Base-by-base conservation (phyloP, 345 rosid genomes). In the Hibiscus mutabilis region DNA sequence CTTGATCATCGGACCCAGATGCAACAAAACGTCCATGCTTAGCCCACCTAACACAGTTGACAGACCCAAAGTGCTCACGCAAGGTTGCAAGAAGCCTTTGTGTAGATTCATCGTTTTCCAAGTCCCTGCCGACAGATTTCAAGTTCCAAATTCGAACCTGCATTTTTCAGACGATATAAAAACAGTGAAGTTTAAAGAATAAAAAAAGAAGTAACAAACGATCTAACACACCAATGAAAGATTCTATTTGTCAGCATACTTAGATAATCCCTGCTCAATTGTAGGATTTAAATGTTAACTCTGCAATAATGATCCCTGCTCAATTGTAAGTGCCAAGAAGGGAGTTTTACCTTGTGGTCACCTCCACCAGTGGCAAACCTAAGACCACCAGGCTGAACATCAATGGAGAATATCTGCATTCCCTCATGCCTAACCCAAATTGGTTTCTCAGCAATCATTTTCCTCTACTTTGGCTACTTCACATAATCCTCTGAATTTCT, bases 31-130 rank as follows among this genome's bases (percentile, higher is more conserved):
- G 82, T 14, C 98, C 89, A 73, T 92, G 93, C 85, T 92, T 96
- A 37, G 99, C 98, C 98, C 99, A 96, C 80, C 99, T 85, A 72
- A 96, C 93, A 77, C 99, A 96, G 80, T 96, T 96, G n/a, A 96
- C 99, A 9, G 97, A 96, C 44, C 99, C 99, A 80, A 92, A 96
- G 77, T 96, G 99, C 81, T 92, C 99, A 14, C 97, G 96, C 33
- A 92, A 89, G 58, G 95, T 96, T 62, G 99, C 99, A 25, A 96
- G 92, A 78, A 96, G 97, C 86, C 91, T 82, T 72, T 86, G 87
- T 33, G 80, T 77, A 51, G 90, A 73, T 71, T 89, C 99, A 66
- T 80, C 77, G 57, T 79, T 77, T 78, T 79, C 82, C 33, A 86
- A 80, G 73, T 86, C 89, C 75, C 76, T 84, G 78, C 87, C 87